Base-by-base conservation (phyloP, 164 flowering plant species). In the Stephania japonica region DNA sequence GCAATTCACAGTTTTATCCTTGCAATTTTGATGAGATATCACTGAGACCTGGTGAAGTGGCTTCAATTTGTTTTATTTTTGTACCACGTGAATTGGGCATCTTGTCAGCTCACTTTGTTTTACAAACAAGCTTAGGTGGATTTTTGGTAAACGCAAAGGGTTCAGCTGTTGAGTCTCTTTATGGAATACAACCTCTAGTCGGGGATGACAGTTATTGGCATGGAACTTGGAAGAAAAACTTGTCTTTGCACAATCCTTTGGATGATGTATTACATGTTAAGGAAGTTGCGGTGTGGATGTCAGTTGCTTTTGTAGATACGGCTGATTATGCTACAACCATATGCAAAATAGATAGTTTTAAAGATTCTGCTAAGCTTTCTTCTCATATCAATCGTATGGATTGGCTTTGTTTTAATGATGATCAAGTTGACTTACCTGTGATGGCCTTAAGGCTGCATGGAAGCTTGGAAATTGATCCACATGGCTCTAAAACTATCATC, bases 111-210 rank as follows among this genome's bases (percentile, higher is more conserved):
- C 86, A 87, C 27, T 70, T 91, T 62, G 78, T 92, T 67, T 77
- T 94, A 81, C 97, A 91, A 79, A 91, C 97, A 56, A 92, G 86
- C 75, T 80, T 75, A 41, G 97, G 97, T 70, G 97, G 95, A 41
- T 90, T 89, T 74, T 41, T 95, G 73, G 77, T 95, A 66, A 82
- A 81, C 72, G 92, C 88, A 10, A 86, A 81, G 78, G 99, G 99
- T 19, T 77, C 77, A 71, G 87, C 84, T 42, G 66, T 86, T 47
- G 89, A 89, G 75, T 87, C 91, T 32, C 91, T 93, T 32, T 87
- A 86, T 76, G 76, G 76, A 44, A 79, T 87, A 72, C 78, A 77
- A 67, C 86, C 93, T 47, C 38, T 85, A 42, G 56, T 76, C 24
- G 83, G 83, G 12, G 59, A 78, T 47, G 83, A 81, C 75, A 66